Percentiles rank a stretch among this genome's conserved stretches.
phyloP scores from a whole-genome alignment of 768 basidiomycete species.

The Mycena chlorophos region DNA sequence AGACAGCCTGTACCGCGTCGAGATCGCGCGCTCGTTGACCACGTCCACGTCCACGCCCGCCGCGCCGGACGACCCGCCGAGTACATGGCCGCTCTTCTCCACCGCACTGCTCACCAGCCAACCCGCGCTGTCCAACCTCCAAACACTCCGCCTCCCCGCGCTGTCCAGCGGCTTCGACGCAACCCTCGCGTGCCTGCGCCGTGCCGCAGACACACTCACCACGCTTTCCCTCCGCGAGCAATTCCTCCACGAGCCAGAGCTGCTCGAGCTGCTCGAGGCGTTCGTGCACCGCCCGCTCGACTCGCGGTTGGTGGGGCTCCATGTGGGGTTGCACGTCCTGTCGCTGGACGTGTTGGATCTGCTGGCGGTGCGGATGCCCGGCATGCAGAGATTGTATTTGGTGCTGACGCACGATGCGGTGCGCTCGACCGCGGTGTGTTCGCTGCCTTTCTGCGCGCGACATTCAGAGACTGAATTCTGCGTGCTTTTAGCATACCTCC shows the following conservation, averaged over 20 bases:
- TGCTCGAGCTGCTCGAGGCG: conserved; percentile 23
- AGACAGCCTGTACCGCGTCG: conserved; percentile 4
- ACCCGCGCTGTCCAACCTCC: background rate
- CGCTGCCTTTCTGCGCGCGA: background rate
- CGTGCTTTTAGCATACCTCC: background rate
- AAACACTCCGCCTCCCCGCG: conserved; percentile 11
- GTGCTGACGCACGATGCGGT: background rate
- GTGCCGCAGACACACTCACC: conserved; percentile 28
- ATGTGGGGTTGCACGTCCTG: conserved; percentile 26
- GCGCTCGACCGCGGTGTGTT: conserved; percentile 1
- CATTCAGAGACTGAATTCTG: background rate
- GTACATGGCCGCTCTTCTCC: conserved; percentile 15
- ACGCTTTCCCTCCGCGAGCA: conserved; percentile 27
- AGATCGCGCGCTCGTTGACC: conserved; percentile 9
- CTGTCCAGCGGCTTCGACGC: conserved; percentile 20
- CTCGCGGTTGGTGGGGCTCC: conserved; percentile 22
- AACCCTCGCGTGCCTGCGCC: conserved; percentile 28
- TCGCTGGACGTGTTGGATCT: conserved; percentile 10
- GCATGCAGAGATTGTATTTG: conserved; percentile 9
- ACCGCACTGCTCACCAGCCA: background rate
- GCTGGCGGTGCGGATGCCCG: conserved; percentile 5
- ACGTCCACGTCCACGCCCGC: background rate
- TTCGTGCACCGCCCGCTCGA: conserved; percentile 26
- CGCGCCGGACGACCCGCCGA: background rate
- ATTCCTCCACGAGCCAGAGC: conserved; percentile 26